Evolutionary conservation across 2,329 filamentous ascomycete species (phyloP).

Genomic region (Colletotrichum sp.): DNA sequence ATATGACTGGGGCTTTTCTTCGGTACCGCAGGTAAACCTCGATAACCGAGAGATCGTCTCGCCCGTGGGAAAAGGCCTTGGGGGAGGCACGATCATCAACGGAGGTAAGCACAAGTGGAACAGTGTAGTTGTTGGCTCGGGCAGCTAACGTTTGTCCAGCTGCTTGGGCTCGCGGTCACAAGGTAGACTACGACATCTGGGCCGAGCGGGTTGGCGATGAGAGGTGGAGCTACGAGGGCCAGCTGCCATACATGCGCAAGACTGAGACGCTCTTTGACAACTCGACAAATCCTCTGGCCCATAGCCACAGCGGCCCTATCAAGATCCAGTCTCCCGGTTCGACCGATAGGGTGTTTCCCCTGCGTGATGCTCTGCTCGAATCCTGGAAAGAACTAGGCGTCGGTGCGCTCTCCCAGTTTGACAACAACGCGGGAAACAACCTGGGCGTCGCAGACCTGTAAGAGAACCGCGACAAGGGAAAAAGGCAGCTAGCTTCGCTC

Average conservation of each 20-base stretch:
- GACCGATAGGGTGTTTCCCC: slow-evolving; percentile 39
- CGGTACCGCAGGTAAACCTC: slow-evolving; percentile 31
- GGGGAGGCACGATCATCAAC: slow-evolving; percentile 46
- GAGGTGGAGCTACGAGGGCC: slow-evolving; percentile 49
- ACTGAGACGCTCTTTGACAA: slow-evolving; percentile 32
- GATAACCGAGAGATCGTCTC: slow-evolving; percentile 27
- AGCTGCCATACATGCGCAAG: slow-evolving; percentile 48
- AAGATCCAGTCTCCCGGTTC: slow-evolving; percentile 24
- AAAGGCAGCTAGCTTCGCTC: slow-evolving; percentile 24
- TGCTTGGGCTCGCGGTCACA: slow-evolving; percentile 48
- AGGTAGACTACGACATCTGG: slow-evolving; percentile 52
- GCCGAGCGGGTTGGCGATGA: slow-evolving; percentile 34
- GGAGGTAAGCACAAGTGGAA: slow-evolving; percentile 26
- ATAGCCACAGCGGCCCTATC: slow-evolving; percentile 43
- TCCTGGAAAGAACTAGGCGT: slow-evolving; percentile 48
- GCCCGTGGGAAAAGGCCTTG: slow-evolving; percentile 42
- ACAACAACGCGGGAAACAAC: slow-evolving; percentile 32
- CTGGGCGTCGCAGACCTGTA: slow-evolving; percentile 36
- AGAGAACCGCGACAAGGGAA: slow-evolving; percentile 27
- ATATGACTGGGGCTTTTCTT: slow-evolving; percentile 39
- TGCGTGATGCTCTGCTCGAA: slow-evolving; percentile 36
- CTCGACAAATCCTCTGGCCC: slow-evolving; percentile 35
- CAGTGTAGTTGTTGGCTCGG: fast-evolving
- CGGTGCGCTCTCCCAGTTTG: slow-evolving; percentile 25
- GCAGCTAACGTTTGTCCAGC: slow-evolving; percentile 21